These are phyloP conservation scores for Zasmidium citrigriseum DNA, from an alignment of 2,329 filamentous ascomycete genomes.

Conservation along the genomic window DNA sequence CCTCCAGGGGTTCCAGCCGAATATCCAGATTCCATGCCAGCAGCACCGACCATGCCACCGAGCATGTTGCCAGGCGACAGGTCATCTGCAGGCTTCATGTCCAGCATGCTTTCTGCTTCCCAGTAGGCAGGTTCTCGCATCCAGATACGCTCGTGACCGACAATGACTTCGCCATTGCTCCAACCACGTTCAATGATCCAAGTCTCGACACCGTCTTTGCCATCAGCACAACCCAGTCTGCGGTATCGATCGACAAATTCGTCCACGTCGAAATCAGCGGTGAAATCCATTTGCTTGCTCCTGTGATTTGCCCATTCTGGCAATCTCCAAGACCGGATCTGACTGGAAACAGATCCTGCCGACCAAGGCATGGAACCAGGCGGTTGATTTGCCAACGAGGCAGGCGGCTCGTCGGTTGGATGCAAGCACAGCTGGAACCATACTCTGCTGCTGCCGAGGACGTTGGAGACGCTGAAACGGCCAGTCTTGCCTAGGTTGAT, in stretches of 20 bases:
- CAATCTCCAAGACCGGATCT: conserved; percentile 88
- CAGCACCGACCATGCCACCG: conserved; percentile 55
- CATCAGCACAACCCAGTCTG: conserved; percentile 81
- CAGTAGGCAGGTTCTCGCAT: conserved; percentile 94
- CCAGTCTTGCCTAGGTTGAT: conserved; percentile 76
- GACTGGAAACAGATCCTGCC: conserved; percentile 85
- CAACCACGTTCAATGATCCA: conserved; percentile 95
- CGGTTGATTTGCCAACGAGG: conserved; percentile 69
- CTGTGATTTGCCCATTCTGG: conserved; percentile 96
- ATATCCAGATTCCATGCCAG: conserved; percentile 71
- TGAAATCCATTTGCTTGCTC: conserved; percentile 90
- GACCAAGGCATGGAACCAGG: conserved; percentile 86
- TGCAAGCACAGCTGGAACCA: conserved; percentile 96
- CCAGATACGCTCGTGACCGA: conserved; percentile 92
- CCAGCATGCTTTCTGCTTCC: conserved; percentile 96
- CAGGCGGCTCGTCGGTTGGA: conserved; percentile 82
- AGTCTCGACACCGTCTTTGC: conserved; percentile 87
- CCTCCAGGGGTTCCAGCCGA: conserved; percentile 58
- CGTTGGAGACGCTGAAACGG: conserved; percentile 73
- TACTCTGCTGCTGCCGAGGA: conserved; percentile 80
- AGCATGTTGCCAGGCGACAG: conserved; percentile 39
- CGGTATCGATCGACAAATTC: conserved; percentile 86
- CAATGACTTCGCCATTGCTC: conserved; percentile 95
- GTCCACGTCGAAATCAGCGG: conserved; percentile 90
- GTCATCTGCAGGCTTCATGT: conserved; percentile 69